Evolutionary conservation across 805 yeast species (phyloP).

Genomic region (Pichia deserticola): DNA sequence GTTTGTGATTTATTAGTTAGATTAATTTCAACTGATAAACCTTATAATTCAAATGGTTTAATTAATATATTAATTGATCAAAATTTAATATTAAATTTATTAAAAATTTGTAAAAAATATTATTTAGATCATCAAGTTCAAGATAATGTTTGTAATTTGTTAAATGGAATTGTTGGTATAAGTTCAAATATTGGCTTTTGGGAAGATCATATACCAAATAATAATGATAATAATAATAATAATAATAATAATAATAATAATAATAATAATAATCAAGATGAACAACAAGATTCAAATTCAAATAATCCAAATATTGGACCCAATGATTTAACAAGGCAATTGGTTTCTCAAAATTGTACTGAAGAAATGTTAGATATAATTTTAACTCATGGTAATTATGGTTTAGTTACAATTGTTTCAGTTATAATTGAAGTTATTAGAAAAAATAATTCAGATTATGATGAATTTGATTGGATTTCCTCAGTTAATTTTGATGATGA

Average conservation of each 20-base stretch:
- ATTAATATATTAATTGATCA: constrained; percentile 69
- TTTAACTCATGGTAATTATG: constrained; percentile 66
- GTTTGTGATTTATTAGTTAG: constrained; percentile 82
- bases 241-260: no score
- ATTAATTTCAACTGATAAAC: constrained; percentile 85
- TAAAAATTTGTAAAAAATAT: constrained; percentile 51
- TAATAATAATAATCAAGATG: constrained; percentile 30
- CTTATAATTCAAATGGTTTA: constrained; percentile 80
- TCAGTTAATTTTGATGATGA: constrained; percentile 14
- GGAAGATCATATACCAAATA: constrained; percentile 16
- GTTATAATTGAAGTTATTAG: constrained; percentile 89
- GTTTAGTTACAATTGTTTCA: constrained; percentile 89
- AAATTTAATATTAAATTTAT: constrained; percentile 54
- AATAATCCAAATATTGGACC: constrained; percentile 92
- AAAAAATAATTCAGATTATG: constrained; percentile 93
- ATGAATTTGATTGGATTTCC: constrained; percentile 36
- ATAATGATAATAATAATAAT: constrained; percentile 3
- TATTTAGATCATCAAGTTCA: constrained; percentile 28
- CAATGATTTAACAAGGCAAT: constrained; percentile 82
- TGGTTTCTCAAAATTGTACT: constrained; percentile 67
- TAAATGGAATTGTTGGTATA: constrained; percentile 75
- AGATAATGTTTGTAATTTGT: constrained; percentile 55
- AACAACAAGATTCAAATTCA: constrained; percentile 32
- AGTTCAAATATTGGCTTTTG: constrained; percentile 32
- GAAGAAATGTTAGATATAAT: constrained; percentile 65